Percentiles rank a stretch among this genome's conserved stretches.
These are phyloP conservation scores for Elongisporangium undulatum DNA, from an alignment of 352 stramenopile genomes.

Conservation along the genomic window DNA sequence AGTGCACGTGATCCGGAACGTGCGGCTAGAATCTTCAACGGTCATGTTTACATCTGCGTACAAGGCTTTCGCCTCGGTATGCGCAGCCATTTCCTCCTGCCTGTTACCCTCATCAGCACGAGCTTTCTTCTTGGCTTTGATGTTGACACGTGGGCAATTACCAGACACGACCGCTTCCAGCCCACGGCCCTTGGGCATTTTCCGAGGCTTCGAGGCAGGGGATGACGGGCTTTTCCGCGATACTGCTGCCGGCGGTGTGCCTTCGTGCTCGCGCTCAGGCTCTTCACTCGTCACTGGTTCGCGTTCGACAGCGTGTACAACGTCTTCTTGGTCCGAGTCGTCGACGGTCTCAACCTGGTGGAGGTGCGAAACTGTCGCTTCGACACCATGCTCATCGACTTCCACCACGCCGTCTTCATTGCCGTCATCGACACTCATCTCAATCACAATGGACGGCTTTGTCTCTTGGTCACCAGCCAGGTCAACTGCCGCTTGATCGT, in stretches of 20 bases:
- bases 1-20: background rate
- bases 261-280: background rate
- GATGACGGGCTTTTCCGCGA: background rate
- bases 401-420: background rate
- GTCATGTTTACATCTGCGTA: background rate
- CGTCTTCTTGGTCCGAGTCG: background rate
- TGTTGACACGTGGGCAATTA: no score
- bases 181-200: background rate
- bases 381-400: background rate
- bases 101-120: no score
- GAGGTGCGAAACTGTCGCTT: background rate
- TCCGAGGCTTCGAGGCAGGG: background rate
- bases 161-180: background rate
- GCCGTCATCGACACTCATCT: background rate
- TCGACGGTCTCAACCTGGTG: background rate
- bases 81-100: no score
- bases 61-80: background rate
- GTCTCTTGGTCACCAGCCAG: background rate
- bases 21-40: background rate
- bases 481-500: background rate
- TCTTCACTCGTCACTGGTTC: background rate
- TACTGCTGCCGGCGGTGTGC: background rate
- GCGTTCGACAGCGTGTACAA: background rate
- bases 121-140: no score
- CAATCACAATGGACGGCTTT: background rate